Evolutionary conservation across 805 yeast genomes (phyloP).

Genomic region (Spathaspora boniae): DNA sequence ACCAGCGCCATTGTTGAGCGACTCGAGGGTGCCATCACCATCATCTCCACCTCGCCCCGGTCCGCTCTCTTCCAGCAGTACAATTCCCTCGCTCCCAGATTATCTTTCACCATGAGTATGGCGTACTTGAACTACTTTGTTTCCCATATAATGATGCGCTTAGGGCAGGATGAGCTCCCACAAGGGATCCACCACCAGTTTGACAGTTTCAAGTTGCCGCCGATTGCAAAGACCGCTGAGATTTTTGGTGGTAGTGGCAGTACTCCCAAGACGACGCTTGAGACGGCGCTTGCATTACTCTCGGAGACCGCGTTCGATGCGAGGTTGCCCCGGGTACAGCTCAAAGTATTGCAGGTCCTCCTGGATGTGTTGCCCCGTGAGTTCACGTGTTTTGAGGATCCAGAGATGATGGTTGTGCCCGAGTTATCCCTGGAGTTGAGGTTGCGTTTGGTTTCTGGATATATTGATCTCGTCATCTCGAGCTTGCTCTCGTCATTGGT

Average conservation of each 20-base stretch:
- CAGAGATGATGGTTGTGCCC: slow-evolving; percentile 12
- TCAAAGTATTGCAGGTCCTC: slow-evolving; percentile 3
- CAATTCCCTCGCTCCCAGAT: slow-evolving; percentile 18
- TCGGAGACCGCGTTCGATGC: no score
- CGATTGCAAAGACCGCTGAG: slow-evolving; percentile 25
- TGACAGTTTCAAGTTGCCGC: slow-evolving; percentile 21
- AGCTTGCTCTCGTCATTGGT: slow-evolving; percentile 15
- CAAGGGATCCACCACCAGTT: slow-evolving; percentile 13
- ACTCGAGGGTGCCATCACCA: slow-evolving; percentile 2
- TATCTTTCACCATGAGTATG: slow-evolving; percentile 16
- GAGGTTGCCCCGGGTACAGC: slow-evolving; percentile 6
- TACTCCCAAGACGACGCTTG: no score
- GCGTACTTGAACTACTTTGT: slow-evolving; percentile 17
- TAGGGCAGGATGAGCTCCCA: slow-evolving; percentile 11
- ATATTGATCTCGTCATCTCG: slow-evolving; percentile 16
- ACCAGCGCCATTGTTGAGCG: neutral
- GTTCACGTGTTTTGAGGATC: slow-evolving; percentile 9
- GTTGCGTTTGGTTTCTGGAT: no score
- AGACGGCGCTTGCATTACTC: no score
- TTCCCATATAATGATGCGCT: slow-evolving; percentile 12
- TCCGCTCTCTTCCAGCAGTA: slow-evolving; percentile 15
- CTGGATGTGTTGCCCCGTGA: slow-evolving; percentile 13
- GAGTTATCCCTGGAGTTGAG: no score
- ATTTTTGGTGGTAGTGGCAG: no score
- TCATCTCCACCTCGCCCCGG: slow-evolving; percentile 8